Percentiles rank a stretch among this genome's conserved stretches.
Conservation (phyloP, 1,139 yeast genomes). For the Diutina pseudorugosa region DNA sequence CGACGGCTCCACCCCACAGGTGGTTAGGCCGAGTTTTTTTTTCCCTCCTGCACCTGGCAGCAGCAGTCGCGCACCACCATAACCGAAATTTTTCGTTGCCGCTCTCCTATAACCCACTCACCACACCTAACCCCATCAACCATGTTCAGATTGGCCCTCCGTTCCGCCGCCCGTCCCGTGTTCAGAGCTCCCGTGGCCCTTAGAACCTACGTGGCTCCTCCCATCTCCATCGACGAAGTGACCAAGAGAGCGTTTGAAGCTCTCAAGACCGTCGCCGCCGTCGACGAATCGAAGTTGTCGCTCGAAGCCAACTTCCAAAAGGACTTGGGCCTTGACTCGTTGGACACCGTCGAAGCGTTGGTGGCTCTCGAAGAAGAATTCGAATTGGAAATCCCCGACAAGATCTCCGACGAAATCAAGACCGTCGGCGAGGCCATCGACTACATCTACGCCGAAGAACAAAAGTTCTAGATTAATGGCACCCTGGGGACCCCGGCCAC, state of each 20-base stretch:
- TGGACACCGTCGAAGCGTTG: conserved; percentile 59
- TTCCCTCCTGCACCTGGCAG: not conserved
- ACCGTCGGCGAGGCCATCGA: conserved; percentile 60
- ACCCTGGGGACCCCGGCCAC: not conserved
- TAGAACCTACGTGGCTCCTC: conserved; percentile 29
- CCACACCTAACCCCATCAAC: conserved; percentile 4
- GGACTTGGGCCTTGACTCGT: conserved; percentile 59
- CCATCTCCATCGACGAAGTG: conserved; percentile 36
- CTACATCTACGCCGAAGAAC: conserved; percentile 41
- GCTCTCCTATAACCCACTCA: not conserved
- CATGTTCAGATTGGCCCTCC: conserved; percentile 20
- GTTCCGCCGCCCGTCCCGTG: conserved; percentile 22
- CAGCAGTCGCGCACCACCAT: not conserved
- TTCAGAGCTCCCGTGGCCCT: conserved; percentile 15
- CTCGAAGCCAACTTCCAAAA: conserved; percentile 38
- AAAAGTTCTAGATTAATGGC: conserved; percentile 21
- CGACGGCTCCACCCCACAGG: no score
- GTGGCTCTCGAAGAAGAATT: conserved; percentile 67
- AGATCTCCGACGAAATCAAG: conserved; percentile 55
- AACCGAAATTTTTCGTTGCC: not conserved
- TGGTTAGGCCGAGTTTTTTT: not conserved
- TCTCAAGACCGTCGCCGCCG: conserved; percentile 38
- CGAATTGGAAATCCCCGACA: conserved; percentile 59
- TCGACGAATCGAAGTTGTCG: conserved; percentile 31
- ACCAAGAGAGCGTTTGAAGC: conserved; percentile 38